Conservation (phyloP, 2,329 filamentous ascomycete species). For the Raffaelea ambrosiae region DNA sequence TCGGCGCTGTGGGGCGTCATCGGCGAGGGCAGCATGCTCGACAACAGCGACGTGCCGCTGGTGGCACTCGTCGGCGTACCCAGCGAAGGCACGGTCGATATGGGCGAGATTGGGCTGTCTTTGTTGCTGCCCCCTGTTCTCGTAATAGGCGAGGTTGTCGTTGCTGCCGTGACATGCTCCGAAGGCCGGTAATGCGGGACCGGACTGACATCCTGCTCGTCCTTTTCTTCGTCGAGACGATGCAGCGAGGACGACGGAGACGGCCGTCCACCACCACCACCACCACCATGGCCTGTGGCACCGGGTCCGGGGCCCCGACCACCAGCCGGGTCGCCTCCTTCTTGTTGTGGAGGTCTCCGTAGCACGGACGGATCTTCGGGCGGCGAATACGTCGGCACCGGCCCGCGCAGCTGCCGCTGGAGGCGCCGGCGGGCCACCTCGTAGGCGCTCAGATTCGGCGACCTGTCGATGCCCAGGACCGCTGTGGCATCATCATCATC, state of each 20-base stretch:
- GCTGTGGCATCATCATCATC: constrained; percentile 22
- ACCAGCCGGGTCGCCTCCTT: too few relatives aligned
- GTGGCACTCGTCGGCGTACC: constrained; percentile 6
- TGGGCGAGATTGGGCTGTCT: constrained; percentile 20
- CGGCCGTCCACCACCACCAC: constrained; percentile 2
- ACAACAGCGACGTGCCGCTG: too few relatives aligned
- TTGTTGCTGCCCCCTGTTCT: too few relatives aligned
- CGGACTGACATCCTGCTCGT: constrained; percentile 23
- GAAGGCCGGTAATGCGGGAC: constrained; percentile 24
- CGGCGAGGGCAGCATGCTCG: constrained; percentile 36
- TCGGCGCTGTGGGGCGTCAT: constrained; percentile 34
- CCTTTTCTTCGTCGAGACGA: constrained; percentile 17
- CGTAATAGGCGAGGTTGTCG: too few relatives aligned
- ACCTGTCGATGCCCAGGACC: constrained; percentile 31
- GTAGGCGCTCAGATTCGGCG: constrained; percentile 35
- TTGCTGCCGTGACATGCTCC: constrained; percentile 18
- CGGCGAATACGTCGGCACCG: constrained; percentile 40
- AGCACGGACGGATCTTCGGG: too few relatives aligned
- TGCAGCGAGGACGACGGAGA: background rate
- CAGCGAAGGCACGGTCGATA: constrained; percentile 21
- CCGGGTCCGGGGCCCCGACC: too few relatives aligned
- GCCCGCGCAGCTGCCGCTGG: constrained; percentile 40
- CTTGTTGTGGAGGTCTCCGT: too few relatives aligned
- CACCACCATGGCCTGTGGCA: too few relatives aligned
- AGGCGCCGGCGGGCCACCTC: constrained; percentile 42